Percentiles rank a stretch among this genome's conserved stretches.
These are phyloP conservation scores for Akanthomyces dipterigenus DNA, from an alignment of 2,329 filamentous ascomycete genomes.

Conservation along the genomic window DNA sequence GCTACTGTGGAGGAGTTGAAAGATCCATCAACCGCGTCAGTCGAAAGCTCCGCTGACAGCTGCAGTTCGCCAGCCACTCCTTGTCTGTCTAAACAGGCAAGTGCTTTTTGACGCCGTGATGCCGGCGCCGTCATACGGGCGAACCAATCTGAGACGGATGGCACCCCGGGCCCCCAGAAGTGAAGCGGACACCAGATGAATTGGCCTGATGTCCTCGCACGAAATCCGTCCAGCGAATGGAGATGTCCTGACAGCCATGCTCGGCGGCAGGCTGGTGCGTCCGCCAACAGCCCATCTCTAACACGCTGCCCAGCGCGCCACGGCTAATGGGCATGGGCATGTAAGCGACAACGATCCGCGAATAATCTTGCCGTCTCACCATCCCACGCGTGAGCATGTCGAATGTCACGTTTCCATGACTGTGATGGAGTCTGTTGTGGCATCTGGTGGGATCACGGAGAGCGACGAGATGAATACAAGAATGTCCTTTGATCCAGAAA, in stretches of 20 bases:
- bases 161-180: not conserved
- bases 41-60: not conserved
- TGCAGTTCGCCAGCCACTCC: not conserved
- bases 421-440: not conserved
- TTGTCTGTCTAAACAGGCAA: slow-evolving; percentile 6
- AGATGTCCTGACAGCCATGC: not conserved
- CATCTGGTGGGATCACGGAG: not conserved
- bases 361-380: not conserved
- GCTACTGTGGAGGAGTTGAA: not conserved
- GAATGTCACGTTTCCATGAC: slow-evolving; percentile 5
- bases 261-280: not conserved
- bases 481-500: not conserved
- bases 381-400: not conserved
- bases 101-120: not conserved
- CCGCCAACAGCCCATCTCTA: not conserved
- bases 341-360: slow-evolving; percentile 2
- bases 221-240: not conserved
- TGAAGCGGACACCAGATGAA: not conserved
- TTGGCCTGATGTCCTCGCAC: not conserved
- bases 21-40: not conserved
- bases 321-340: not conserved
- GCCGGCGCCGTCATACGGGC: not conserved
- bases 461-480: not conserved
- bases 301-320: not conserved
- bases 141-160: not conserved